phyloP scores from a whole-genome alignment of 139 green algal genomes.

The Micractinium conductrix region DNA sequence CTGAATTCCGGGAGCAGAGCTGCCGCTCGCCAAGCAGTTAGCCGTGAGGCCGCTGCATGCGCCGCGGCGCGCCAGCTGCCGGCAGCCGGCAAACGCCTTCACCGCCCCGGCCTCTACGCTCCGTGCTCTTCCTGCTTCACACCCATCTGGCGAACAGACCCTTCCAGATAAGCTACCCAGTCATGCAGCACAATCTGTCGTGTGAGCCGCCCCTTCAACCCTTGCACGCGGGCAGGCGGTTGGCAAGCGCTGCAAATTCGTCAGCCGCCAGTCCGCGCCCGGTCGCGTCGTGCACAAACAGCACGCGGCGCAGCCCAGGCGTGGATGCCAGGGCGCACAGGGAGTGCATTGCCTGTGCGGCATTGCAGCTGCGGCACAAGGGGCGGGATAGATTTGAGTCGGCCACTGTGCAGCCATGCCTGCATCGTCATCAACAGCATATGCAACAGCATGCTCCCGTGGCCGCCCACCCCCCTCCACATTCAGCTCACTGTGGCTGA shows the following conservation, averaged over 20 bases:
- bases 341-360: not conserved
- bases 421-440: not conserved
- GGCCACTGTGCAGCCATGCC: not conserved
- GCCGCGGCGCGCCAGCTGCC: too few species aligned
- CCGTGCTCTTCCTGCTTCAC: not conserved
- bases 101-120: too few species aligned
- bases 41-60: not conserved
- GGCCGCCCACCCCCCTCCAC: not conserved
- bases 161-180: not conserved
- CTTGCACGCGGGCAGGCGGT: not conserved
- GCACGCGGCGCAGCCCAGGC: not conserved
- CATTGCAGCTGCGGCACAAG: not conserved
- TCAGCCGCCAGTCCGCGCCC: not conserved
- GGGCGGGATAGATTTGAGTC: not conserved
- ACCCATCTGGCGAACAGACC: not conserved
- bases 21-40: too few species aligned
- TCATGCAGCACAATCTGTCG: not conserved
- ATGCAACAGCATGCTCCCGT: not conserved
- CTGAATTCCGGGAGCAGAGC: too few species aligned
- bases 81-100: not conserved
- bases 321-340: not conserved
- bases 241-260: not conserved
- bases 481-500: not conserved
- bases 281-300: not conserved
- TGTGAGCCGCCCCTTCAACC: not conserved